Base-by-base conservation (phyloP, 495 filamentous ascomycete genomes). In the Chaetomidium leptoderma region DNA sequence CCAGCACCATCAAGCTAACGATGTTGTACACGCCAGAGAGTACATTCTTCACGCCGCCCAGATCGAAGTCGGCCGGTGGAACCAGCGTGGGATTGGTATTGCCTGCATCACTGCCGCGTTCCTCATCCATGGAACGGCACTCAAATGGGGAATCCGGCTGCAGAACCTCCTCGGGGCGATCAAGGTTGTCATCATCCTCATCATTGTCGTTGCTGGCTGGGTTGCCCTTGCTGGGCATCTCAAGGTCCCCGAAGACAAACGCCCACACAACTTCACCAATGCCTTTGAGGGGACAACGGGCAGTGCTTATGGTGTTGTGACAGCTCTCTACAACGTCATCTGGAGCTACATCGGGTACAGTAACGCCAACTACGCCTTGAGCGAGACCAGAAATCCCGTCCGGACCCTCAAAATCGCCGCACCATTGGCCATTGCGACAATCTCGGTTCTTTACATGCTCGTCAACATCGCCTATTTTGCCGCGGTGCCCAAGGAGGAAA, bases 381-480 rank as follows among this genome's bases (percentile, higher is more conserved):
- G 77, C 58, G 86, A 89, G 69, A 80, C 82, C 14, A 78, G 76
- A 53, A 80, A 88, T 61, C 86, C 86, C 0, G 75, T 77, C 17
- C 78, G 79, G 44, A 88, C 84, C 0, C 76, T 89, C 57, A 76
- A 81, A 60, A 79, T 83, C 50, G 86, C 85, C 2, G 86, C 83
- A 0, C 84, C 82, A 0, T 59, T 84, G 24, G 86, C 85, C 14
- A 77, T 88, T 19, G 76, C 70, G 26, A 74, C 77, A 9, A 84
- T 87, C 24, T 79, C 81, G 0, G 71, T 88, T 27, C 70, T 88
- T 0, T 89, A 88, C 70, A 83, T 89, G 69, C 65, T 88, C 24
- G 81, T 79, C 63, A 88, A 89, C 70, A 81, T 89, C 47, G 85
- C 86, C 54, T 89, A 88, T 67, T 88, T 89, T 58, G 83, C 83